Evolutionary conservation across 139 green algal species (phyloP).

Genomic region (Raphidocelis subcapitata): DNA sequence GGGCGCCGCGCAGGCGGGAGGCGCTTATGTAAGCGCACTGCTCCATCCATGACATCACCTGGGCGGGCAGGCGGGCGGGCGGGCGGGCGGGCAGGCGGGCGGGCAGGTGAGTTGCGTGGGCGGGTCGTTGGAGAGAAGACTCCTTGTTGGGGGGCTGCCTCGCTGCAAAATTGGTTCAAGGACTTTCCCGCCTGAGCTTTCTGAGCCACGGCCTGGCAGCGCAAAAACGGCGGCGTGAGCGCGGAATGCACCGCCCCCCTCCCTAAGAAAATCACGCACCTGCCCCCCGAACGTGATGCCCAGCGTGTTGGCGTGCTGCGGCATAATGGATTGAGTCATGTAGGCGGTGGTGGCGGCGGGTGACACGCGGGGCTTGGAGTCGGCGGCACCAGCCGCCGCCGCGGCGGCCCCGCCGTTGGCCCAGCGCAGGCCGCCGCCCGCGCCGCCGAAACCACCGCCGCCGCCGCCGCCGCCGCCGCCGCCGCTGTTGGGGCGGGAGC

Average conservation of each 20-base stretch:
- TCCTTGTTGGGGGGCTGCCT: too few relatives aligned
- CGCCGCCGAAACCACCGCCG: background rate
- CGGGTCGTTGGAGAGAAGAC: too few relatives aligned
- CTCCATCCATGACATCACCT: conserved; percentile 80
- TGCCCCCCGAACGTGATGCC: conserved; percentile 83
- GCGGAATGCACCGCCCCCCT: too few relatives aligned
- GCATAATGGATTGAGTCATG: conserved; percentile 81
- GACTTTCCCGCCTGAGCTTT: too few relatives aligned
- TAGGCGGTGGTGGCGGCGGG: conserved; percentile 62
- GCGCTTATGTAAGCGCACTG: conserved; percentile 78
- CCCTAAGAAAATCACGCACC: conserved; percentile 42
- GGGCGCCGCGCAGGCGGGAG: conserved; percentile 57
- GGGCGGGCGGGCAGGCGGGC: background rate
- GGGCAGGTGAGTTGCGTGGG: background rate
- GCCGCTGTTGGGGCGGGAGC: background rate
- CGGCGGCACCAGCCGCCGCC: background rate
- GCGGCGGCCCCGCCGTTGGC: conserved; percentile 1
- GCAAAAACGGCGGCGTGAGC: background rate
- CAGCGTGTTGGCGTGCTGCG: conserved; percentile 81
- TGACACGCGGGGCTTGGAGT: conserved; percentile 16
- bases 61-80: background rate
- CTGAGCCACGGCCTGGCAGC: too few relatives aligned
- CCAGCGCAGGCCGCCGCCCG: background rate
- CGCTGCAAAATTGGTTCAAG: too few relatives aligned
- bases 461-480: background rate